Percentiles rank a stretch among this genome's conserved stretches.
phyloP scores from a whole-genome alignment of 73 alveolate species.

The Paramecium bursaria region DNA sequence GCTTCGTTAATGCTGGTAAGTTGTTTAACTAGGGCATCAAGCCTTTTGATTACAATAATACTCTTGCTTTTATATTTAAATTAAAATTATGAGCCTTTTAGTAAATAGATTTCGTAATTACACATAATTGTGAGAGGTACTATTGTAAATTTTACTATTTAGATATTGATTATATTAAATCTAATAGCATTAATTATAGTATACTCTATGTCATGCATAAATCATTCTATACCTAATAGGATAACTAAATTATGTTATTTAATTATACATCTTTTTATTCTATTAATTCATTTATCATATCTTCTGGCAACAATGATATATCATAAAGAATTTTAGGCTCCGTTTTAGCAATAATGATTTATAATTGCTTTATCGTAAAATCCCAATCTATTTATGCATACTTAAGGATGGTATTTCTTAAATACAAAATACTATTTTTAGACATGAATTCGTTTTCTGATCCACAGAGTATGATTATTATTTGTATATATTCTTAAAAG shows the following conservation, averaged over 20 bases:
- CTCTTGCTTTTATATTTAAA: slow-evolving; percentile 4
- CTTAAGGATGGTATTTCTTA: no score
- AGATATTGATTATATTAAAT: slow-evolving; percentile 9
- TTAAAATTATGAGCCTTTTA: slow-evolving; percentile 20
- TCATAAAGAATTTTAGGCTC: no score
- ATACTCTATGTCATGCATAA: slow-evolving; percentile 5
- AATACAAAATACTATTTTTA: slow-evolving; percentile 18
- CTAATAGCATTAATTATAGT: slow-evolving; percentile 31
- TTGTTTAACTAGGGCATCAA: slow-evolving; percentile 24
- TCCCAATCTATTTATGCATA: no score
- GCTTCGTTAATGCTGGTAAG: slow-evolving; percentile 14
- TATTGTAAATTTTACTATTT: neutral
- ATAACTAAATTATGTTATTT: neutral
- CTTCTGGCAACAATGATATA: no score
- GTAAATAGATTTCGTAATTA: neutral
- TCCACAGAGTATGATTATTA: neutral
- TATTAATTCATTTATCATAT: no score
- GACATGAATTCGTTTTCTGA: slow-evolving; percentile 26
- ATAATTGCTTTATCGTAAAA: no score
- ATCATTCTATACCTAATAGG: neutral
- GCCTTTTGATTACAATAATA: slow-evolving; percentile 10
- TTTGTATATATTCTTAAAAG: slow-evolving; percentile 2
- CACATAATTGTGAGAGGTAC: neutral
- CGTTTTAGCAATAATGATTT: no score
- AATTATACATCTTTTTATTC: neutral